phyloP scores from a whole-genome alignment of 1,139 yeast genomes.

The Geotrichum aggregatum region DNA sequence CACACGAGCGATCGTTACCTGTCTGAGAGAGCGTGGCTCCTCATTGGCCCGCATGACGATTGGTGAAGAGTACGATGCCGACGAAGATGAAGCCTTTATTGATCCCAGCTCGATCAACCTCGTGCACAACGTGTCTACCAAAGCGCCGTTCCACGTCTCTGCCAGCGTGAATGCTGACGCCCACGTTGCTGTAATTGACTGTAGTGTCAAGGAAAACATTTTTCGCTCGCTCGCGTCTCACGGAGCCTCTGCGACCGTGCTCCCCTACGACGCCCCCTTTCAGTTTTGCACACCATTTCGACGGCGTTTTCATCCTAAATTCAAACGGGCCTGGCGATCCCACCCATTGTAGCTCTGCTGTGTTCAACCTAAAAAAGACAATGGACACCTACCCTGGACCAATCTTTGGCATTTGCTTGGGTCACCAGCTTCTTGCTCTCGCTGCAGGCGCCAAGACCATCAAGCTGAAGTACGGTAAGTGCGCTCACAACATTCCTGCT shows the following conservation, averaged over 20 bases:
- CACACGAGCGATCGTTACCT: constrained; percentile 88
- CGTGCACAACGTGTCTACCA: constrained; percentile 94
- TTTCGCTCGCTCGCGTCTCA: constrained; percentile 87
- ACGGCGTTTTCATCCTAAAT: constrained; percentile 88
- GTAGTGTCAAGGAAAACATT: constrained; percentile 97
- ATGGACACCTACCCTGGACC: constrained; percentile 73
- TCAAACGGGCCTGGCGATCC: constrained; percentile 99
- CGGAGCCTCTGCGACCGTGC: constrained; percentile 93
- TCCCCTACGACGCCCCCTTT: constrained; percentile 92
- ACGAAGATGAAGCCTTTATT: constrained; percentile 83
- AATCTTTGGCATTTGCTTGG: constrained; percentile 93
- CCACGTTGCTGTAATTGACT: constrained; percentile 90
- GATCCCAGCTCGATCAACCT: constrained; percentile 91
- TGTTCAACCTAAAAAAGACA: constrained; percentile 65
- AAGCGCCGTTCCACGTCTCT: constrained; percentile 84
- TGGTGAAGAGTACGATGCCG: constrained; percentile 87
- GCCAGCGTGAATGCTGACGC: constrained; percentile 51
- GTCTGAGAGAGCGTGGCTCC: constrained; percentile 92
- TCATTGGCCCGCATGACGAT: constrained; percentile 84
- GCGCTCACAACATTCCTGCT: constrained; percentile 98
- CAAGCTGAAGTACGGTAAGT: constrained; percentile 93
- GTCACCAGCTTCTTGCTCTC: constrained; percentile 90
- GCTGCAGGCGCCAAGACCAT: constrained; percentile 92
- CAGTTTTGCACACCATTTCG: constrained; percentile 88
- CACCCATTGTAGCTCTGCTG: constrained; percentile 84